Percentiles rank a stretch among this genome's conserved stretches.
Evolutionary conservation across 371 early-diverging fungal species (phyloP).

Genomic region (Entomophthora muscae): DNA sequence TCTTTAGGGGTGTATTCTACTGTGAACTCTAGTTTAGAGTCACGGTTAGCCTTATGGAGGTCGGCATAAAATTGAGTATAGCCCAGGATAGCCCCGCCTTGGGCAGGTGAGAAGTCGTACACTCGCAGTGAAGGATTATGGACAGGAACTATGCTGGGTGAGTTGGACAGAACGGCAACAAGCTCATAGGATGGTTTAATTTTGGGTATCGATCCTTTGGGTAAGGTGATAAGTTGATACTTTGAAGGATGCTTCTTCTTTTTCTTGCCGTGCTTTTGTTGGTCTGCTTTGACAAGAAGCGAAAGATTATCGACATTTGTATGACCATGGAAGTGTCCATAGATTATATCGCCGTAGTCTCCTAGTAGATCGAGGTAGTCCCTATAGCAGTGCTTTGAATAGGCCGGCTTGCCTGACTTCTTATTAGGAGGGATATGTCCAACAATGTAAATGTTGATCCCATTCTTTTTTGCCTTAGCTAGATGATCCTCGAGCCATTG

Average conservation of each 20-base stretch:
- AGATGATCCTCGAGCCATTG: slow-evolving; percentile 14
- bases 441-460: slow-evolving; percentile 18
- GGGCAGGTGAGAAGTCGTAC: slow-evolving; percentile 20
- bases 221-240: slow-evolving; percentile 10
- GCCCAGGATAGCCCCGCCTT: slow-evolving; percentile 19
- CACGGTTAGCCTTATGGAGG: slow-evolving; percentile 18
- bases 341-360: slow-evolving; percentile 19
- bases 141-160: slow-evolving; percentile 28
- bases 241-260: neutral
- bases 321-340: slow-evolving; percentile 27
- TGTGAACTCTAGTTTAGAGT: slow-evolving; percentile 15
- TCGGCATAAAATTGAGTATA: slow-evolving; percentile 35
- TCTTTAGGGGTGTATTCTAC: slow-evolving; percentile 25
- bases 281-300: slow-evolving; percentile 3
- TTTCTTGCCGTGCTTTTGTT: slow-evolving; percentile 7
- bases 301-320: slow-evolving; percentile 11
- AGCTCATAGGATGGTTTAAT: slow-evolving; percentile 4
- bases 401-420: slow-evolving; percentile 13
- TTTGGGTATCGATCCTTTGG: neutral
- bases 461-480: neutral
- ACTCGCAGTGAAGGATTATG: slow-evolving; percentile 31
- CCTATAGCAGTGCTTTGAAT: slow-evolving; percentile 16
- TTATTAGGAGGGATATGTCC: slow-evolving; percentile 31
- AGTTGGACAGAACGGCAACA: slow-evolving; percentile 18
- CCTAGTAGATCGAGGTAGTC: slow-evolving; percentile 23